Conservation (phyloP, 1,139 yeast genomes). For the Taphrina sp. region DNA sequence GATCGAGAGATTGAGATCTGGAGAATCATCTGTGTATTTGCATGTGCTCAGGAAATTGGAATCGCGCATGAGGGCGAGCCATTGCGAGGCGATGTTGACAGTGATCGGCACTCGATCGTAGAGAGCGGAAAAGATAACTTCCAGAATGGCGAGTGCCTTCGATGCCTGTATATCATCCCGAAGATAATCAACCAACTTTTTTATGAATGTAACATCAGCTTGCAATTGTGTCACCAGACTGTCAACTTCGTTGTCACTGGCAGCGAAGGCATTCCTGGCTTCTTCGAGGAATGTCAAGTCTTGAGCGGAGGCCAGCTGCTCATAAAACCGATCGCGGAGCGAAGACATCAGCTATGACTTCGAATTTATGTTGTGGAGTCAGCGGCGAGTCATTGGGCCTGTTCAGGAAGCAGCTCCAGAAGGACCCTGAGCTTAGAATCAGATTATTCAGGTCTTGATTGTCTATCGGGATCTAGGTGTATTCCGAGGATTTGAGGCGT, state of each 20-base stretch:
- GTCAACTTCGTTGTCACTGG: neutral
- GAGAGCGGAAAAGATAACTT: slow-evolving; percentile 16
- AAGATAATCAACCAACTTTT: neutral
- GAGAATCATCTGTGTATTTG: neutral
- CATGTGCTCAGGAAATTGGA: neutral
- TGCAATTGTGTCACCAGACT: neutral
- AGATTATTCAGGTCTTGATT: no score
- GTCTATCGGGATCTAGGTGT: no score
- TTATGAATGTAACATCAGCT: neutral
- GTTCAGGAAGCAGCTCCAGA: no score
- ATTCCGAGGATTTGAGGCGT: no score
- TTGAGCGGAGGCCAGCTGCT: neutral
- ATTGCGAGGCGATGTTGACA: slow-evolving; percentile 2
- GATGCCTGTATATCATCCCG: neutral
- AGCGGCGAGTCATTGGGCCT: no score
- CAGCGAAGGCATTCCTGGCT: slow-evolving; percentile 9
- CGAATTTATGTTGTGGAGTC: no score
- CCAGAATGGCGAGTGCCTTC: slow-evolving; percentile 7
- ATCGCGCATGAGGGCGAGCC: slow-evolving; percentile 5
- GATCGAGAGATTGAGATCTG: neutral
- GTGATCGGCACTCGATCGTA: slow-evolving; percentile 20
- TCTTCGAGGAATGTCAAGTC: neutral
- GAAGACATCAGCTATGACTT: neutral
- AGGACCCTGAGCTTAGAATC: no score
- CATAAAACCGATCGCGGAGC: neutral